A percentile compares a stretch with the other conserved stretches of the same genome.
phyloP scores from a whole-genome alignment of 805 yeast genomes.

The Cyberlindnera misumaiensis region DNA sequence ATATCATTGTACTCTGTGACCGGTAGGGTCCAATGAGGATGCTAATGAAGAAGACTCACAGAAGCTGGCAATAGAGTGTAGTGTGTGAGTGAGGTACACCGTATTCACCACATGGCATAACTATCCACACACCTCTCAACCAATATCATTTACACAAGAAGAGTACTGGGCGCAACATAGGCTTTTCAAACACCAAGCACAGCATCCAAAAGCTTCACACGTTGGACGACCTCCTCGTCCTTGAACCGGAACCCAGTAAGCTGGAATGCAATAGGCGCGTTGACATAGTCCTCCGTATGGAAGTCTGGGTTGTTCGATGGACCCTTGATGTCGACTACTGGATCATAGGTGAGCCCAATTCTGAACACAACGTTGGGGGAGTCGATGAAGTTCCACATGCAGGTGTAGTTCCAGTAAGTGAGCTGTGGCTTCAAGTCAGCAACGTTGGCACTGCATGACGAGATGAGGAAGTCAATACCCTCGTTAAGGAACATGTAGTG shows the following conservation, averaged over 20 bases:
- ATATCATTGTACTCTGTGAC: too few relatives aligned
- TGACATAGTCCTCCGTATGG: constrained; percentile 23
- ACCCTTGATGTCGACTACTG: constrained; percentile 43
- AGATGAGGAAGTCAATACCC: constrained; percentile 56
- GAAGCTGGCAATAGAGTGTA: too few relatives aligned
- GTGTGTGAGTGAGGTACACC: too few relatives aligned
- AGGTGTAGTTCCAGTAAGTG: constrained; percentile 74
- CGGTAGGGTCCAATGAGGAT: too few relatives aligned
- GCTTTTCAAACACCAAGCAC: constrained; percentile 20
- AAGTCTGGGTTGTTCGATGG: constrained; percentile 15
- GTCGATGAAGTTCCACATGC: constrained; percentile 66
- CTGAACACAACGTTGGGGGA: constrained; percentile 63
- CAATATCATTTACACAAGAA: too few relatives aligned
- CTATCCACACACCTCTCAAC: too few relatives aligned
- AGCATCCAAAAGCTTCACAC: constrained; percentile 33
- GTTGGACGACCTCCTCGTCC: constrained; percentile 44
- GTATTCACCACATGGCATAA: too few relatives aligned
- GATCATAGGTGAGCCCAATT: constrained; percentile 57
- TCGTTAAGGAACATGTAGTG: constrained; percentile 45
- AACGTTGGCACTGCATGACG: constrained; percentile 62
- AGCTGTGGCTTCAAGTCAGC: constrained; percentile 62
- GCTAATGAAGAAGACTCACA: too few relatives aligned
- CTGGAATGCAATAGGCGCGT: constrained; percentile 48
- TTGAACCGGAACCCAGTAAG: constrained; percentile 41
- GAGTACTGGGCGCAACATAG: too few relatives aligned